Base-by-base conservation (phyloP, 2,329 filamentous ascomycete species). In the Fusarium sp. region DNA sequence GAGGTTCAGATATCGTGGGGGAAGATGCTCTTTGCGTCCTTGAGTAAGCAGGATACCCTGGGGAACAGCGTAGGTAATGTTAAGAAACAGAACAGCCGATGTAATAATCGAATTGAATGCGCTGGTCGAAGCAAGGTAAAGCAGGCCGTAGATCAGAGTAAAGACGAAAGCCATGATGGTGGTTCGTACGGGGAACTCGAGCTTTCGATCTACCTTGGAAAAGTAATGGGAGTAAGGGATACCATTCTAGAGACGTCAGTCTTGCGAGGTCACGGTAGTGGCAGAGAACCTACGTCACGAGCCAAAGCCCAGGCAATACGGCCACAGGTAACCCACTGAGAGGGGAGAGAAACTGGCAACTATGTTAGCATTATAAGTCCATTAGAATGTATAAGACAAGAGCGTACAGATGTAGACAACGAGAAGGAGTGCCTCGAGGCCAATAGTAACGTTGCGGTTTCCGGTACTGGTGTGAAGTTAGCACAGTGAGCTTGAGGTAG, bases 71-170 rank as follows among this genome's bases (percentile, higher is more conserved):
- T 70, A 70, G 0, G 67, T 64, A 14, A 70, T 70, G 27, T 70
- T 70, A 3, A 70, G 4, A 9, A 70, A 70, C 6, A 70, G 17
- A 4, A 67, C 64, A 5, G 67, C 67, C 17, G 67, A 70, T 7
- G 64, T 70, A 27, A 70, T 38, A 14, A 70, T 70, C 7, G 67
- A 70, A 38, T 70, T 70, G 55, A 70, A 70, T 11, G 67, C 67
- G 17, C 60, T 70, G 8, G 59, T 70, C 0, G 67, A 70, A 17
- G 64, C 67, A 6, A 70, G 64, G 24, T 70, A 70, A 2, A 70
- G 60, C 5, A 70, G 35, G 2, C 67, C 67, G 17, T 70, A 70
- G 22, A 69, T 53, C 1, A 66, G 49, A 20, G 64, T 51, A 11
- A 69, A 69, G 11, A 57, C 14, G 16, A 57, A 57, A 6, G 53